These are phyloP conservation scores for Citrullus amarus DNA, from an alignment of 306 rosid genomes.

Conservation along the genomic window DNA sequence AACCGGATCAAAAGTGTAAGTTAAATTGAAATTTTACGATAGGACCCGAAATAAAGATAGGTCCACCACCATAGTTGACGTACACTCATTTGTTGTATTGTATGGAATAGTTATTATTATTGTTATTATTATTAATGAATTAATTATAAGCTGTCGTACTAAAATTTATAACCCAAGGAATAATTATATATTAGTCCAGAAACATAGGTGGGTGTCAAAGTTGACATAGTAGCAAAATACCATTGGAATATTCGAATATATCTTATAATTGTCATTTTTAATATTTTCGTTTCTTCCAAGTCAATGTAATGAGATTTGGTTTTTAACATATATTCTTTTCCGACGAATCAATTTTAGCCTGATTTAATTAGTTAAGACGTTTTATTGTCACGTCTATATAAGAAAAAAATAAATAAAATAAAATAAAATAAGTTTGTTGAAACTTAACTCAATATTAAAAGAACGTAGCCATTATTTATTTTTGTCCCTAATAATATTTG, in stretches of 20 bases:
- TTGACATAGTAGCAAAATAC: not conserved
- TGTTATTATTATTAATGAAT: not conserved
- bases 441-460: not conserved
- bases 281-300: not conserved
- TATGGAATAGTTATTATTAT: not conserved
- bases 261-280: not conserved
- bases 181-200: not conserved
- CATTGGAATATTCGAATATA: conserved; percentile 7
- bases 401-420: too few species aligned
- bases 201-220: not conserved
- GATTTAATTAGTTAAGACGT: too few species aligned
- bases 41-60: too few species aligned
- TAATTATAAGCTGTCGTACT: not conserved
- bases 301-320: not conserved
- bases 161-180: not conserved
- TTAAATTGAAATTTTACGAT: too few species aligned
- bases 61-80: too few species aligned
- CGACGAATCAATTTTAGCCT: too few species aligned
- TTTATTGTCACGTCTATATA: not conserved
- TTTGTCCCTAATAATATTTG: not conserved
- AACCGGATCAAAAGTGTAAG: too few species aligned
- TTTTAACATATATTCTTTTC: not conserved
- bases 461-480: not conserved
- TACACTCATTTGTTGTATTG: too few species aligned
- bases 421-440: not conserved